Evolutionary conservation across 2,329 filamentous ascomycete genomes (phyloP), one percentile per base, ranked within the genome.

Genomic region (Alternaria sp.): DNA sequence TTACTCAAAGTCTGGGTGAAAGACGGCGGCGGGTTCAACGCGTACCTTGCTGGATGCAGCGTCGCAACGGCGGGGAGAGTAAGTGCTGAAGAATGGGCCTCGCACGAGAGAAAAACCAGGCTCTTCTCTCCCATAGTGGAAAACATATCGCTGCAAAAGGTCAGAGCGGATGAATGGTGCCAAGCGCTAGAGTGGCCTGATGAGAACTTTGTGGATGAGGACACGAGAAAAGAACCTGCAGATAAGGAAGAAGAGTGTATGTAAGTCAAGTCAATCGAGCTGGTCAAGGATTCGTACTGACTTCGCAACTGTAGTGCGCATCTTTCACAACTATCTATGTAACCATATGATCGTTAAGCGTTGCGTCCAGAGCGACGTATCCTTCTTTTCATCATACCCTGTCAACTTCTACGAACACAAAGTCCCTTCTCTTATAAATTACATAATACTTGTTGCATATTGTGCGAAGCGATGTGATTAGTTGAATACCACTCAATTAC

Each of bases 1-100:
- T 26, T 75, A 21, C 53, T 74, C 29, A 65, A 71, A 37, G 70
- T 71, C 1, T 75, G 69, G 69, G 58, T 69, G 0, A 65, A 71
- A 2, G 56, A 62, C 11, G 72, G 69, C 4, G 71, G 67, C 1
- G 72, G 72, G 0, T 67, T 75, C 24, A 74, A 74, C 58, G 65
- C 65, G 23, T 72, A 66, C 62, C 68, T 64, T 0, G 71, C 73
- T 4, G 71, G 71, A 2, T 42, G 58, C 8, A 75, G 72, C 21
- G 66, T 69, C 23, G 58, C 61, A 7, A 71, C 62, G 48, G 61
- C 63, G 7, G 42, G 31, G 26, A 56, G 60, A 31, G 60, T 74
- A 3, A 53, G 34, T 14, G 21, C 1, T 2, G 48, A 1, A 4
- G 50, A 65, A 42, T 75, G 72, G 72, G 17, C 14, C 8, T 48